A percentile compares a stretch with the other conserved stretches of the same genome.
Conservation (phyloP, 331 rosid genomes). For the Acacia concinna region DNA sequence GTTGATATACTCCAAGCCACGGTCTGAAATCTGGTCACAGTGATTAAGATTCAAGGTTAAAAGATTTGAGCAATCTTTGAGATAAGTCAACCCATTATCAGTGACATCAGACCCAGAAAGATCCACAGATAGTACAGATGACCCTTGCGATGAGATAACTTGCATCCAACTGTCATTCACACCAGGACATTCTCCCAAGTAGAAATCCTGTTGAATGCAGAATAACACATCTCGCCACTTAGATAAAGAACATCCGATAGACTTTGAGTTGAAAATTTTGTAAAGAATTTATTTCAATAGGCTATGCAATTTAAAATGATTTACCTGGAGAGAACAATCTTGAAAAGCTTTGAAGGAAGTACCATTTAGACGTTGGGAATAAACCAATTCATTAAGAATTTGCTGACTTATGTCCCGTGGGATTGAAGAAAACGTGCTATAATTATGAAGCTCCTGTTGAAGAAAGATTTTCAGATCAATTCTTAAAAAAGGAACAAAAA, state of each 20-base stretch:
- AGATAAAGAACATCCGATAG: conserved; percentile 18
- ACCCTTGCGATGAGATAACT: conserved; percentile 82
- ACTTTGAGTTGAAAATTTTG: conserved; percentile 7
- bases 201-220: conserved; percentile 61
- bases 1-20: conserved; percentile 60
- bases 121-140: conserved; percentile 83
- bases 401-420: conserved; percentile 93
- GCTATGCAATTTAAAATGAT: not conserved
- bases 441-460: conserved; percentile 65
- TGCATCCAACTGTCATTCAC: conserved; percentile 89
- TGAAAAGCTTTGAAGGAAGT: conserved; percentile 62
- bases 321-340: conserved; percentile 94
- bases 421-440: conserved; percentile 55
- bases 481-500: not conserved
- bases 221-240: conserved; percentile 23
- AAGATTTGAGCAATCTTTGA: conserved; percentile 71
- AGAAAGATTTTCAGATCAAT: conserved; percentile 24
- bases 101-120: conserved; percentile 84
- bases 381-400: conserved; percentile 76
- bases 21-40: conserved; percentile 82
- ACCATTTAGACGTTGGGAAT: conserved; percentile 46
- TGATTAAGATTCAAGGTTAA: conserved; percentile 65
- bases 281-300: not conserved
- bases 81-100: conserved; percentile 69
- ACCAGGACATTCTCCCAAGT: conserved; percentile 76